Evolutionary conservation across 2,329 filamentous ascomycete species (phyloP).

Genomic region (Rutstroemia sp.): DNA sequence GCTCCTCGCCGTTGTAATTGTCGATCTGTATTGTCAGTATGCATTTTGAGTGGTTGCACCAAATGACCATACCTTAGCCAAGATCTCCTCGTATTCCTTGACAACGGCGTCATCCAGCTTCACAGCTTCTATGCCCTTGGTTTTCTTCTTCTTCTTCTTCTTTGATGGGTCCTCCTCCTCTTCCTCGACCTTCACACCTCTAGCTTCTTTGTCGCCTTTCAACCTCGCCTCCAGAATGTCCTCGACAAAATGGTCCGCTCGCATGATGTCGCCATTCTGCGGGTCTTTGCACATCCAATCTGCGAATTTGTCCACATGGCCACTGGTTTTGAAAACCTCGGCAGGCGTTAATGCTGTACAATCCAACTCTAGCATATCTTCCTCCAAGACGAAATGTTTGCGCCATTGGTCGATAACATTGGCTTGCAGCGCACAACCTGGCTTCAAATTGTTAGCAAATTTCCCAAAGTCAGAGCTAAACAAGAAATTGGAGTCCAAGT

Average conservation of each 20-base stretch:
- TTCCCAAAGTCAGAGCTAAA: too few relatives aligned
- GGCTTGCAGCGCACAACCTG: slow-evolving; percentile 60
- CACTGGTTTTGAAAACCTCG: slow-evolving; percentile 88
- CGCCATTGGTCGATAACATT: slow-evolving; percentile 67
- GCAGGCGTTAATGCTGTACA: slow-evolving; percentile 91
- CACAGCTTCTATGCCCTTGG: slow-evolving; percentile 65
- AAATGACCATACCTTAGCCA: slow-evolving; percentile 53
- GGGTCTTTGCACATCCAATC: slow-evolving; percentile 99
- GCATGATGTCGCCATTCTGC: slow-evolving; percentile 92
- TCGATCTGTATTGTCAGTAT: slow-evolving; percentile 54
- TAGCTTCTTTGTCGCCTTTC: slow-evolving; percentile 87
- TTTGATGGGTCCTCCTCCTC: slow-evolving; percentile 63
- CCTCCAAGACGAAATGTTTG: slow-evolving; percentile 66
- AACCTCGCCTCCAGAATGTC: slow-evolving; percentile 81
- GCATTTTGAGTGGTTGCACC: neutral
- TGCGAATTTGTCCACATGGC: slow-evolving; percentile 89
- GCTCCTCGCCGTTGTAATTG: slow-evolving; percentile 83
- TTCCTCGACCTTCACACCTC: slow-evolving; percentile 71
- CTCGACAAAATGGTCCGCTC: slow-evolving; percentile 94
- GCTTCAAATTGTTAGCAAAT: slow-evolving; percentile 21
- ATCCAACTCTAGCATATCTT: slow-evolving; percentile 69
- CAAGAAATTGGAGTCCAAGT: neutral
- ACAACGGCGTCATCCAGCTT: slow-evolving; percentile 83
- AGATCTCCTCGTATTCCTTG: slow-evolving; percentile 81
- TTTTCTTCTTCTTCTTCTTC: slow-evolving; percentile 95